Percentiles rank a stretch among this genome's conserved stretches.
Conservation (phyloP, 2,329 filamentous ascomycete species). For the Colletotrichum musicola region DNA sequence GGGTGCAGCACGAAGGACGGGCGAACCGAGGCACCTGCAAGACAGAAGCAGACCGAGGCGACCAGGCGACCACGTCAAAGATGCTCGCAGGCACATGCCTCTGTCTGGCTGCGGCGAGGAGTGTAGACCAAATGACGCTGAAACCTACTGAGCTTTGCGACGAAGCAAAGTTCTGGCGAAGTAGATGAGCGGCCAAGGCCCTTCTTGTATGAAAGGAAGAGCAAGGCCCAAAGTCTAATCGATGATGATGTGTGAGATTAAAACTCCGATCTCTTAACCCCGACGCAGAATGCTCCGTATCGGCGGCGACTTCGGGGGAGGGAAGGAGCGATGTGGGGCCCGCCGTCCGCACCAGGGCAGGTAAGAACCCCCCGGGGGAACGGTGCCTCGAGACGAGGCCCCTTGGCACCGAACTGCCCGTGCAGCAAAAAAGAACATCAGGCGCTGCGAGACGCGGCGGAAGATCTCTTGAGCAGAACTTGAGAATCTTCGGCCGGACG, state of each 20-base stretch:
- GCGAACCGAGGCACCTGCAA: slow-evolving; percentile 13
- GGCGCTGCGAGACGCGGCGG: slow-evolving; percentile 10
- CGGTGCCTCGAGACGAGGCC: slow-evolving; percentile 26
- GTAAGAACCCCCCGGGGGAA: slow-evolving; percentile 10
- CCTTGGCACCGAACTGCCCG: slow-evolving; percentile 24
- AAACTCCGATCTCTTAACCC: slow-evolving; percentile 13
- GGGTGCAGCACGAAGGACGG: not conserved
- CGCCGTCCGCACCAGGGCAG: slow-evolving; percentile 17
- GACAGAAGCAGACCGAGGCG: slow-evolving; percentile 14
- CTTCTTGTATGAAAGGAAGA: not conserved
- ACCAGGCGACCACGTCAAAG: not conserved
- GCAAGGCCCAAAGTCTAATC: not conserved
- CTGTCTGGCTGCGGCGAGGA: not conserved
- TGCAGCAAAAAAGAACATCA: not conserved
- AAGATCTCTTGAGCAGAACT: not conserved
- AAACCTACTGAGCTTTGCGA: not conserved
- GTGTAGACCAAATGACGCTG: not conserved
- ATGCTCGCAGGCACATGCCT: slow-evolving; percentile 18
- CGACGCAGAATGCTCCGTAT: not conserved
- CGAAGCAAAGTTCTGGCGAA: not conserved
- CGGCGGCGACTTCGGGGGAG: slow-evolving; percentile 18
- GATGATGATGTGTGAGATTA: not conserved
- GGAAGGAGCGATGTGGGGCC: slow-evolving; percentile 13
- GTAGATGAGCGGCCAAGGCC: not conserved
- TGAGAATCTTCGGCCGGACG: slow-evolving; percentile 24